A percentile compares a stretch with the other conserved stretches of the same genome.
Evolutionary conservation across 768 basidiomycete species (phyloP).

Genomic region (Hericium erinaceus): DNA sequence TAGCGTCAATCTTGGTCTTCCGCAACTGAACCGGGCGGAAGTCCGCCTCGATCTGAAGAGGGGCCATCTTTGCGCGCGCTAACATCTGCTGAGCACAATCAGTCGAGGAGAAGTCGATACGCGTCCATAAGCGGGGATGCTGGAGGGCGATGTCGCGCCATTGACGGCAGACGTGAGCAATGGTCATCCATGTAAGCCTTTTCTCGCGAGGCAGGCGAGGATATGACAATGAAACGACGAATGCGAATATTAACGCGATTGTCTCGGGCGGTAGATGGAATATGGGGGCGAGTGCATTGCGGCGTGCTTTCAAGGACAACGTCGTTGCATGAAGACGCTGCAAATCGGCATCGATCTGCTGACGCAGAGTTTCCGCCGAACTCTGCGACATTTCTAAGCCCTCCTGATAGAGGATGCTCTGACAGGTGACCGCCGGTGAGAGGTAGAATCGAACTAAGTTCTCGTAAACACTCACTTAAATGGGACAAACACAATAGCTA

Average conservation of each 20-base stretch:
- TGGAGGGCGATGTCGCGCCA: conserved; percentile 10
- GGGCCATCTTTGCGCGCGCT: background rate
- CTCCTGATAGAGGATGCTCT: too few relatives aligned
- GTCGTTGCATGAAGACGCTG: background rate
- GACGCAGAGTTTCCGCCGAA: background rate
- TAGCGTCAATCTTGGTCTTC: background rate
- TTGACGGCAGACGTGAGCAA: conserved; percentile 6
- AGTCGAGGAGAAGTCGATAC: background rate
- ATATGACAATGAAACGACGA: background rate
- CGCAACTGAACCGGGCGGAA: background rate
- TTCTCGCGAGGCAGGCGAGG: too few relatives aligned
- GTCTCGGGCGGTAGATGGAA: conserved; percentile 3
- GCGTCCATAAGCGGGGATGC: conserved; percentile 3
- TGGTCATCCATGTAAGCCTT: background rate
- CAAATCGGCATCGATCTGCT: conserved; percentile 2
- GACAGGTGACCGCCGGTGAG: too few relatives aligned
- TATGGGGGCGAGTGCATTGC: conserved; percentile 4
- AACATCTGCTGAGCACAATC: background rate
- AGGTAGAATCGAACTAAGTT: too few relatives aligned
- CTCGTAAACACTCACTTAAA: too few relatives aligned
- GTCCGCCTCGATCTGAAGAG: background rate
- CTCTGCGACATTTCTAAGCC: background rate
- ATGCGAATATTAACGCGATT: background rate
- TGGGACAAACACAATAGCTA: too few relatives aligned
- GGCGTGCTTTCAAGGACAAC: background rate